A percentile compares a stretch with the other conserved stretches of the same genome.
These are phyloP conservation scores for Keqinozyma sinolaborantium DNA, from an alignment of 1,139 yeast species.

Conservation along the genomic window DNA sequence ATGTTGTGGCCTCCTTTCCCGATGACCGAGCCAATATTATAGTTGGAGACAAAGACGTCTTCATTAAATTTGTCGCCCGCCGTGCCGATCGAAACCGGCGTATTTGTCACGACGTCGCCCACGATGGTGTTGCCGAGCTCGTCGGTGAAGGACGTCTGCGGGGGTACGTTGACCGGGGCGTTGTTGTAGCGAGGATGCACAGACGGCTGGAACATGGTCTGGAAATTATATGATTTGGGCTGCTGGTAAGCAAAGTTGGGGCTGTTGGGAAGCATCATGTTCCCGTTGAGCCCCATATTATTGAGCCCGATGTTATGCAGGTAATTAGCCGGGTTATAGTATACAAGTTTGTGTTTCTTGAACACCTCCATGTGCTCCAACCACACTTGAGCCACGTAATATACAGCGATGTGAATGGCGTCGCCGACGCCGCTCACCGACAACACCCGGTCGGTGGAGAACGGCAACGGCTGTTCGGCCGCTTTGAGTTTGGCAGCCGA, in stretches of 20 bases:
- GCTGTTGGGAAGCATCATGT: constrained; percentile 7
- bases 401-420: constrained; percentile 82
- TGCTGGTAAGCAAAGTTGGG: constrained; percentile 13
- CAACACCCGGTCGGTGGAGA: constrained; percentile 75
- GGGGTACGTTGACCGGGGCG: constrained; percentile 17
- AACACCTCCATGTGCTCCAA: constrained; percentile 55
- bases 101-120: constrained; percentile 43
- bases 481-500: constrained; percentile 81
- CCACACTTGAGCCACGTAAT: constrained; percentile 66
- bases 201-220: constrained; percentile 43
- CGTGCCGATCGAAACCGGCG: constrained; percentile 35
- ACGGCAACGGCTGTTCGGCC: constrained; percentile 71
- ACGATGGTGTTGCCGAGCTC: constrained; percentile 44
- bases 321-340: constrained; percentile 62
- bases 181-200: constrained; percentile 21
- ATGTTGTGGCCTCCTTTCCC: constrained; percentile 86
- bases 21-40: constrained; percentile 78
- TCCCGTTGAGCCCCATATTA: not conserved
- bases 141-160: constrained; percentile 38
- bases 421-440: constrained; percentile 79
- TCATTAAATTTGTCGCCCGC: constrained; percentile 52
- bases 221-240: constrained; percentile 33
- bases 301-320: constrained; percentile 14
- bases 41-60: constrained; percentile 73
- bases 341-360: constrained; percentile 50